These are phyloP conservation scores for Selaginella moellendorffii DNA, from an alignment of 75 land plant species.

Conservation along the genomic window DNA sequence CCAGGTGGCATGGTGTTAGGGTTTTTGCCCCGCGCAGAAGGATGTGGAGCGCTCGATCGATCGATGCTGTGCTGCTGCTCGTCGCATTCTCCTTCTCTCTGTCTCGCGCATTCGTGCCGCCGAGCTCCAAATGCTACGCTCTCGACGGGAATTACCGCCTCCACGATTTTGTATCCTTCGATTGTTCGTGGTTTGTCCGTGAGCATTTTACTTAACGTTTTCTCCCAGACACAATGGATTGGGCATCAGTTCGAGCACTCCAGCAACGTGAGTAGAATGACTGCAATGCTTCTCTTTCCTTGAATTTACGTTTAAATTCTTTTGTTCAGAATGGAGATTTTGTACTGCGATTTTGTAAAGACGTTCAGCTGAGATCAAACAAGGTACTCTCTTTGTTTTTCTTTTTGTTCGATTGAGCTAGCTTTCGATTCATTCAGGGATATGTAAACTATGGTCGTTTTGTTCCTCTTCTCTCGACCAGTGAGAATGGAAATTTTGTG, in stretches of 20 bases:
- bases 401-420: too few relatives aligned
- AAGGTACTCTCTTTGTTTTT: too few relatives aligned
- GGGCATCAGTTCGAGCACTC: background rate
- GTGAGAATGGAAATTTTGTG: slow-evolving; percentile 33
- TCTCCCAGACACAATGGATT: background rate
- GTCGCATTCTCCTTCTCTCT: background rate
- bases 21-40: too few relatives aligned
- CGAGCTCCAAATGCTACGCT: background rate
- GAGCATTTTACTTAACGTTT: background rate
- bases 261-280: background rate
- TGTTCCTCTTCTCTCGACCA: slow-evolving; percentile 33
- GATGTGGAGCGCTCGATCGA: too few relatives aligned
- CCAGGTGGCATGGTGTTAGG: background rate
- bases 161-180: background rate
- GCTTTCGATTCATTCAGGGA: slow-evolving; percentile 25
- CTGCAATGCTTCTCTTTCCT: too few relatives aligned
- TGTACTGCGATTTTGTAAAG: slow-evolving; percentile 60
- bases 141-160: background rate
- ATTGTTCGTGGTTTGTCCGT: background rate
- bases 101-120: background rate
- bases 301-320: background rate
- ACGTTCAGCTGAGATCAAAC: slow-evolving; percentile 35
- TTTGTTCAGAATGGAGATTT: slow-evolving; percentile 29
- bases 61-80: background rate
- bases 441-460: slow-evolving; percentile 53